phyloP scores from a whole-genome alignment of 306 rosid species.

The Fragaria ananassa region DNA sequence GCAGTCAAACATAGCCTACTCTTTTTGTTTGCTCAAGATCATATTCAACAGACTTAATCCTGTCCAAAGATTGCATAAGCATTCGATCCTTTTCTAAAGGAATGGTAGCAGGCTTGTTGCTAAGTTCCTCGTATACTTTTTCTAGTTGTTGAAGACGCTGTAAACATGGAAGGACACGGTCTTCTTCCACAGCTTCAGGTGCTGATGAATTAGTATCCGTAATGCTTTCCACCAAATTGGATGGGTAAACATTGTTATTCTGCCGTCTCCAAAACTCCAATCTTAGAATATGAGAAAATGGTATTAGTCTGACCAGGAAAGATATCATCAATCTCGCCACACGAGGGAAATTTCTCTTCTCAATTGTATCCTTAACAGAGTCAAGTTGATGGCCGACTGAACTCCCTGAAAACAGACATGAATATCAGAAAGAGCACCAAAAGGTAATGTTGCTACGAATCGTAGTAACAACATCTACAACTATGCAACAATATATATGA shows the following conservation, averaged over 20 bases:
- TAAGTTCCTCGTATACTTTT: conserved; percentile 53
- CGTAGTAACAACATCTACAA: neutral
- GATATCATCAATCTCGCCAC: conserved; percentile 45
- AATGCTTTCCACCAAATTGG: conserved; percentile 37
- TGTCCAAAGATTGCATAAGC: conserved; percentile 76
- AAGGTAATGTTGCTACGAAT: neutral
- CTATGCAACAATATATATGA: conserved; percentile 1
- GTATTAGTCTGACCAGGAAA: conserved; percentile 48
- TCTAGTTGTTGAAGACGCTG: conserved; percentile 82
- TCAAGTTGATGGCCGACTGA: conserved; percentile 38
- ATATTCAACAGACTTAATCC: conserved; percentile 83
- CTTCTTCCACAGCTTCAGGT: conserved; percentile 53
- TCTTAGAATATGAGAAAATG: conserved; percentile 40
- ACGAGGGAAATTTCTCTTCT: conserved; percentile 37
- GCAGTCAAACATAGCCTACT: conserved; percentile 44
- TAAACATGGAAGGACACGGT: conserved; percentile 55
- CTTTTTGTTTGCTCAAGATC: conserved; percentile 91
- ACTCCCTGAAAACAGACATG: conserved; percentile 42
- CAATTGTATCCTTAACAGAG: conserved; percentile 46
- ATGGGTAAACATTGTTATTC: conserved; percentile 54
- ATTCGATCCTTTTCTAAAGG: conserved; percentile 83
- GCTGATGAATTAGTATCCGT: conserved; percentile 38
- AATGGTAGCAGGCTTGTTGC: conserved; percentile 66
- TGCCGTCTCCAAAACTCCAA: conserved; percentile 65
- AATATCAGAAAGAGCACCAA: conserved; percentile 15